Percentiles rank a stretch among this genome's conserved stretches.
These are phyloP conservation scores for Arthrobotrys sphaeroides DNA, from an alignment of 2,329 filamentous ascomycete species.

Conservation along the genomic window DNA sequence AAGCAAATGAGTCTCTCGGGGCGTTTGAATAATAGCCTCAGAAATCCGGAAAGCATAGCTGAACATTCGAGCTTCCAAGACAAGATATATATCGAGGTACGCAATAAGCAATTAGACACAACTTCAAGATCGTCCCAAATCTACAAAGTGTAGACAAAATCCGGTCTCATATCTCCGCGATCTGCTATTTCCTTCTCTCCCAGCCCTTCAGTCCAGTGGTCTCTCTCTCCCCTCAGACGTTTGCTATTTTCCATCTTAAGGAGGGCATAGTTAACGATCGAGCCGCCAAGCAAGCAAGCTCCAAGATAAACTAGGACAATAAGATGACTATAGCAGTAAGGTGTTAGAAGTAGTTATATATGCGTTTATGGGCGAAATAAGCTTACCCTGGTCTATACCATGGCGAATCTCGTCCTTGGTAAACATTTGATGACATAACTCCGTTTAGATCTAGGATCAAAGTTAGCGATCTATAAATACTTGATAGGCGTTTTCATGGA, in stretches of 20 bases:
- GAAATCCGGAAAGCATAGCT: no score
- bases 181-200: slow-evolving; percentile 70
- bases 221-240: slow-evolving; percentile 71
- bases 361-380: not conserved
- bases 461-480: not conserved
- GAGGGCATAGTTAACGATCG: slow-evolving; percentile 71
- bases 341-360: not conserved
- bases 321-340: slow-evolving; percentile 70
- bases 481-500: not conserved
- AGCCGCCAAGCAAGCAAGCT: slow-evolving; percentile 75
- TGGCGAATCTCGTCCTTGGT: slow-evolving; percentile 34
- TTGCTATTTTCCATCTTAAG: slow-evolving; percentile 75
- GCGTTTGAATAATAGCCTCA: no score
- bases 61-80: no score
- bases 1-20: no score
- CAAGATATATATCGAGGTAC: no score
- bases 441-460: slow-evolving; percentile 82
- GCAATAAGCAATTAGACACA: no score
- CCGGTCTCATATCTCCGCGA: slow-evolving; percentile 65
- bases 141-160: slow-evolving; percentile 51
- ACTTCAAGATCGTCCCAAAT: no score
- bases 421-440: slow-evolving; percentile 68
- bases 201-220: slow-evolving; percentile 73
- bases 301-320: slow-evolving; percentile 78
- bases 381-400: slow-evolving; percentile 49